Evolutionary conservation across 2,329 filamentous ascomycete species (phyloP).

Genomic region (Stagonosporopsis rhizophila): DNA sequence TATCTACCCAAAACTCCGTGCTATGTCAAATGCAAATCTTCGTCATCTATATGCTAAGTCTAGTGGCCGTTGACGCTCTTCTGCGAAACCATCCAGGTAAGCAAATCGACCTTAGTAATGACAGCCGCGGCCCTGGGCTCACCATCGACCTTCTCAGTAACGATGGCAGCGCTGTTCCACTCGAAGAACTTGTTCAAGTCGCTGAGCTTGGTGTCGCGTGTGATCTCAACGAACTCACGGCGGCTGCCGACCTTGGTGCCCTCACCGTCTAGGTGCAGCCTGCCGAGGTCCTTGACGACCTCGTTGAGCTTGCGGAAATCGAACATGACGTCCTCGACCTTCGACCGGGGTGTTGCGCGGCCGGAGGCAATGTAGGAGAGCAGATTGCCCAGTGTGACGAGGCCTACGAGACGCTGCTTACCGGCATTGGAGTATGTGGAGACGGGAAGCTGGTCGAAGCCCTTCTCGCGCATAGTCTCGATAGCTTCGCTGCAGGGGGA

Average conservation of each 20-base stretch:
- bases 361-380: slow-evolving; percentile 88
- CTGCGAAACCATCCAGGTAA: slow-evolving; percentile 82
- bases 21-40: slow-evolving; percentile 9
- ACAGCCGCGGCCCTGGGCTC: slow-evolving; percentile 82
- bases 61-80: slow-evolving; percentile 18
- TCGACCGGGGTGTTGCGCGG: slow-evolving; percentile 74
- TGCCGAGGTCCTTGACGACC: slow-evolving; percentile 77
- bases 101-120: slow-evolving; percentile 93
- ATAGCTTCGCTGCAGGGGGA: slow-evolving; percentile 85
- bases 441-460: slow-evolving; percentile 96
- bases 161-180: slow-evolving; percentile 96
- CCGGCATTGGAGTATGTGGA: slow-evolving; percentile 64
- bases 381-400: slow-evolving; percentile 94
- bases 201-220: slow-evolving; percentile 82
- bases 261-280: slow-evolving; percentile 46
- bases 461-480: slow-evolving; percentile 97
- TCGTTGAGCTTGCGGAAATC: slow-evolving; percentile 88
- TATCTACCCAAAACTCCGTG: slow-evolving; percentile 19
- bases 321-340: slow-evolving; percentile 93
- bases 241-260: slow-evolving; percentile 46
- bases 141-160: slow-evolving; percentile 74
- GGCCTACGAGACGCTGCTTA: slow-evolving; percentile 78
- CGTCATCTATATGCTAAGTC: not conserved
- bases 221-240: slow-evolving; percentile 90
- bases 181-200: slow-evolving; percentile 93